Base-by-base conservation (phyloP, 2,329 filamentous ascomycete genomes). In the Parastagonospora avenae region DNA sequence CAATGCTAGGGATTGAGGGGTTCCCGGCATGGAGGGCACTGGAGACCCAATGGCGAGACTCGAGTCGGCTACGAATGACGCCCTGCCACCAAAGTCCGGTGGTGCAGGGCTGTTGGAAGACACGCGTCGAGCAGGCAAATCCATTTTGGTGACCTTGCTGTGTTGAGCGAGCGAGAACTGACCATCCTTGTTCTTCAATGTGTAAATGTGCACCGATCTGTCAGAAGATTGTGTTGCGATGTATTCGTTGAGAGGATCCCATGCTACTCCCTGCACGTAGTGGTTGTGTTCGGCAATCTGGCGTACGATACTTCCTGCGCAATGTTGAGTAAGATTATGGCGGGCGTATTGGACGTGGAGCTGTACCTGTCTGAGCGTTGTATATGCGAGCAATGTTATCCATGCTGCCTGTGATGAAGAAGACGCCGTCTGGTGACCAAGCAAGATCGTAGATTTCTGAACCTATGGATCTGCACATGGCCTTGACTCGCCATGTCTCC, bases 351-450 rank as follows among this genome's bases (percentile, higher is more conserved):
- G 30, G 46, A 36, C 55, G 40, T 50, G 46, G 39, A 42, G 45
- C 62, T 82, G 58, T 79, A 92, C 91, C 93, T 66, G 90, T 94
- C 59, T 90, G 88, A 49, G 92, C 90, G 75, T 96, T 97, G 80
- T 97, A 97, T 64, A 99, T 97, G 52, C 93, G 85, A 51, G 94
- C 92, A 71, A 97, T 88, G 73, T 99, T 99, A 78, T 99, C 94
- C 92, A 99, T 97, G 77, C 94, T 97, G 33, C 94, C 94, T 19
- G 95, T 97, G 65, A 99, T 97, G 79, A 99, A 96, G 77, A 95
- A 94, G 33, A 87, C 80, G 33, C 90, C 92, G 74, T 99, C 94
- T n/a, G 95, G 95, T 42, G 94, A 97, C 95, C 94, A 99, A 43
- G 94, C 94, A 50, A 99, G 79, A 74, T 99, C 94, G 76, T 99